Base-by-base conservation (phyloP, 305 asterid genomes). In the Stenogyne calaminthoides region DNA sequence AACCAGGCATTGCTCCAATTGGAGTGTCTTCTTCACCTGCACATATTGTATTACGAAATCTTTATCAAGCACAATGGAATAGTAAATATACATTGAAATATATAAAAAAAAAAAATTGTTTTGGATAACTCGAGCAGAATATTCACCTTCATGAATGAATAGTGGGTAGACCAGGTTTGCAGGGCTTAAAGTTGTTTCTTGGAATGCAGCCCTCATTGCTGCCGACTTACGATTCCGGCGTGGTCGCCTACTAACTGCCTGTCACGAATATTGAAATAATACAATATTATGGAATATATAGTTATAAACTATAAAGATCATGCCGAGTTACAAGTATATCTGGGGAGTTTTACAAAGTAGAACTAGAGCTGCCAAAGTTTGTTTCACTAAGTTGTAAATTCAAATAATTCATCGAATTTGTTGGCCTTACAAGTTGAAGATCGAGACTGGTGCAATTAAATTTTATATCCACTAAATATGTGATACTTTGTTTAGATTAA, bases 1-100 rank as follows among this genome's bases (percentile, higher is more conserved):
- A 95, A 70, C 99, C 98, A n/a, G 99, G 99, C 99, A 95, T 95
- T 65, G 99, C 97, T 78, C 98, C 98, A 76, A 95, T 95, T 22
- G 98, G 98, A 9, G 93, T 88, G 78, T 95, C 97, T 77, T 92
- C 97, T 82, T 90, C 97, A 71, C 99, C 99, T 95, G 87, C 70
- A 83, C 71, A 62, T 61, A 36, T 62, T 56, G 46, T 61, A 60
- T 66, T 62, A 70, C 27, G 36, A 71, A 60, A 75, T 27, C 29
- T 54, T 55, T 44, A 51, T 72, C 70, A 44, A 65, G 64, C 49
- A 79, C 20, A 16, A 3, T 39, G 34, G 69, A 58, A 54, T 10
- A 59, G 57, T 22, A 18, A 27, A 14, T 54, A 22, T 22, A 65
- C 69, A 60, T 29, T 15, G 49, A 61, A 19, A 20, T n/a, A n/a